phyloP scores from a whole-genome alignment of 768 basidiomycete species.

The Leccinum disarticulatum region DNA sequence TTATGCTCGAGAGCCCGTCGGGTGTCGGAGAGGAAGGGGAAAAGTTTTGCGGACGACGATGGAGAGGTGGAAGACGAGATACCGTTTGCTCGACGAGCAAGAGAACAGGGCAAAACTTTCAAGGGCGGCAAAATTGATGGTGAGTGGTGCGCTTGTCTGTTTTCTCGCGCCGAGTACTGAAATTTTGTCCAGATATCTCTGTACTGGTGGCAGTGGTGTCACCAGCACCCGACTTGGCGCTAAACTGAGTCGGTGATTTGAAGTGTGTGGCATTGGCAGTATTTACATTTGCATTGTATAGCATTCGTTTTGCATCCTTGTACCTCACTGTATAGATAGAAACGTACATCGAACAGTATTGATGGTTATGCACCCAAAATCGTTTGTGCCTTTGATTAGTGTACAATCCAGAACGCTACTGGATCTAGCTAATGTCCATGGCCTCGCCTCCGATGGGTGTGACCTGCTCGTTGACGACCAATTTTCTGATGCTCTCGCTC shows the following conservation, averaged over 20 bases:
- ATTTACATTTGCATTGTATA: slow-evolving; percentile 25
- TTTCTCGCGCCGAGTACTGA: not conserved
- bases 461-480: slow-evolving; percentile 73
- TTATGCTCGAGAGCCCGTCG: slow-evolving; percentile 74
- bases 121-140: slow-evolving; percentile 86
- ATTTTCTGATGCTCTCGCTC: slow-evolving; percentile 68
- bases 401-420: slow-evolving; percentile 1
- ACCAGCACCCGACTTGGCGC: slow-evolving; percentile 35
- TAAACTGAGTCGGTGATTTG: slow-evolving; percentile 13
- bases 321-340: slow-evolving; percentile 26
- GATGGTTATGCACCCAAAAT: slow-evolving; percentile 9
- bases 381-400: not conserved
- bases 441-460: slow-evolving; percentile 59
- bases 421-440: slow-evolving; percentile 74
- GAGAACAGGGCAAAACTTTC: slow-evolving; percentile 70
- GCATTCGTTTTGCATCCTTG: slow-evolving; percentile 21
- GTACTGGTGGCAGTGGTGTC: slow-evolving; percentile 67
- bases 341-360: slow-evolving; percentile 19
- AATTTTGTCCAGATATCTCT: slow-evolving; percentile 50
- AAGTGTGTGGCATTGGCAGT: slow-evolving; percentile 12
- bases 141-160: slow-evolving; percentile 31
- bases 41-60: slow-evolving; percentile 22
- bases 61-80: slow-evolving; percentile 49
- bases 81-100: slow-evolving; percentile 83
- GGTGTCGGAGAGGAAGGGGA: slow-evolving; percentile 54